These are phyloP conservation scores for Sisymbrium irio DNA, from an alignment of 345 rosid species.

Conservation along the genomic window DNA sequence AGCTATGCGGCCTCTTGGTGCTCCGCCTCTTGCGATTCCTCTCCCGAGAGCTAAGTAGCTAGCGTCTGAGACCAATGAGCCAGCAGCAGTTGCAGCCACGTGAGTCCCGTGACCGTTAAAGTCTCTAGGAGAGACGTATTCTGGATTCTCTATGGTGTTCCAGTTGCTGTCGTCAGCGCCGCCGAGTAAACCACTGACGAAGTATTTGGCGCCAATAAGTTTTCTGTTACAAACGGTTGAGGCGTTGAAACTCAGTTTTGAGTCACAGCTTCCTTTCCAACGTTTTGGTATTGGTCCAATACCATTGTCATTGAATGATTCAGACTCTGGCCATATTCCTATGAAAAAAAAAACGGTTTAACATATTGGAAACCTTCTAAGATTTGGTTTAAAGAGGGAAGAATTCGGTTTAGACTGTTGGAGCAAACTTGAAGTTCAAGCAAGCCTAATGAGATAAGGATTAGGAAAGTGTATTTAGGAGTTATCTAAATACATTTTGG, in stretches of 20 bases:
- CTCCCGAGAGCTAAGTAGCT: conserved; percentile 43
- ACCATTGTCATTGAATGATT: too few relatives aligned
- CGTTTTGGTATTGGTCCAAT: too few relatives aligned
- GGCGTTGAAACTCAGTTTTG: conserved; percentile 1
- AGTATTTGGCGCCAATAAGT: conserved; percentile 51
- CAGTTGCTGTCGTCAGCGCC: conserved; percentile 37
- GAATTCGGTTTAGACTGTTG: too few relatives aligned
- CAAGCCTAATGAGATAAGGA: too few relatives aligned
- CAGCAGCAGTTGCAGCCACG: conserved; percentile 57
- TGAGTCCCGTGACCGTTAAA: conserved; percentile 62
- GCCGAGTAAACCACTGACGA: conserved; percentile 36
- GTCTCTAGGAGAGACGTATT: conserved; percentile 52
- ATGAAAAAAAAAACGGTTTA: too few relatives aligned
- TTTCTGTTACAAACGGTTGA: conserved; percentile 39
- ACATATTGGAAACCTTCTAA: too few relatives aligned
- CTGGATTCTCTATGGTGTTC: conserved; percentile 33
- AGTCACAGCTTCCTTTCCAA: too few relatives aligned
- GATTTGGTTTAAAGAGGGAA: too few relatives aligned
- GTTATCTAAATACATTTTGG: too few relatives aligned
- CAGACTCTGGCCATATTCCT: too few relatives aligned
- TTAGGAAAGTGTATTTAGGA: too few relatives aligned
- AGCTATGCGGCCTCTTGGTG: conserved; percentile 52
- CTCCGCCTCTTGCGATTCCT: conserved; percentile 50
- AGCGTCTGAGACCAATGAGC: conserved; percentile 38
- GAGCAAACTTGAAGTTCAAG: too few relatives aligned